Conservation (phyloP, 2,329 filamentous ascomycete genomes). For the Cercospora nicotianae region DNA sequence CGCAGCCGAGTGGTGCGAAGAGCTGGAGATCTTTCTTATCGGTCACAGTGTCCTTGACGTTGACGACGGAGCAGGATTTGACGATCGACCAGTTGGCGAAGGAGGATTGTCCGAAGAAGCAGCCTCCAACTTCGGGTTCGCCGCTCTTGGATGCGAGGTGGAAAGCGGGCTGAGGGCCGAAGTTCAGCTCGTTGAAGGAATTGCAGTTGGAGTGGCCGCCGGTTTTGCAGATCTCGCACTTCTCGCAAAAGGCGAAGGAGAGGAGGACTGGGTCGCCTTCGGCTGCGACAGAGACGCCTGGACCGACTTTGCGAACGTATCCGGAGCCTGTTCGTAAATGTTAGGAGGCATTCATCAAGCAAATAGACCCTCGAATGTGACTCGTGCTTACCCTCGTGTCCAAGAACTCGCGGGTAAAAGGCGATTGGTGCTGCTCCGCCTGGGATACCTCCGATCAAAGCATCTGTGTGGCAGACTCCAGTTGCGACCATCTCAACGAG, state of each 20-base stretch:
- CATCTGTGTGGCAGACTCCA: constrained; percentile 58
- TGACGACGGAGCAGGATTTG: constrained; percentile 44
- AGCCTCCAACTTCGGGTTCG: constrained; percentile 39
- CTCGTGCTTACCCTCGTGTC: constrained; percentile 51
- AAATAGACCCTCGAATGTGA: not conserved
- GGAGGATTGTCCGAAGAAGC: constrained; percentile 54
- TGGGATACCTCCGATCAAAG: constrained; percentile 47
- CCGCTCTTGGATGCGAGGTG: constrained; percentile 25
- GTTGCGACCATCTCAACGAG: constrained; percentile 55
- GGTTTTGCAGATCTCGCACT: constrained; percentile 51
- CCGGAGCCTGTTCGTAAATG: constrained; percentile 42
- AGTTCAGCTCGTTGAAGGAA: constrained; percentile 52
- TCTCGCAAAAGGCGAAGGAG: constrained; percentile 50
- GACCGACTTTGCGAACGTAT: constrained; percentile 50
- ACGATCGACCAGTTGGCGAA: constrained; percentile 46
- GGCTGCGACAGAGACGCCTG: constrained; percentile 44
- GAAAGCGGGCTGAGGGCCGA: constrained; percentile 37
- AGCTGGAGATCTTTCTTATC: constrained; percentile 45
- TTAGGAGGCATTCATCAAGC: not conserved
- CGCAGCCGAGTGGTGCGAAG: constrained; percentile 50
- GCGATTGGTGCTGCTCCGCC: constrained; percentile 39
- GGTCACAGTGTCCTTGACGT: constrained; percentile 42
- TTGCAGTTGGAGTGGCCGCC: constrained; percentile 52
- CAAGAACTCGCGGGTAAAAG: constrained; percentile 52
- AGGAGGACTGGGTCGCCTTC: constrained; percentile 51